Base-by-base conservation (phyloP, 495 filamentous ascomycete genomes). In the Aspergillus bertholletiae region DNA sequence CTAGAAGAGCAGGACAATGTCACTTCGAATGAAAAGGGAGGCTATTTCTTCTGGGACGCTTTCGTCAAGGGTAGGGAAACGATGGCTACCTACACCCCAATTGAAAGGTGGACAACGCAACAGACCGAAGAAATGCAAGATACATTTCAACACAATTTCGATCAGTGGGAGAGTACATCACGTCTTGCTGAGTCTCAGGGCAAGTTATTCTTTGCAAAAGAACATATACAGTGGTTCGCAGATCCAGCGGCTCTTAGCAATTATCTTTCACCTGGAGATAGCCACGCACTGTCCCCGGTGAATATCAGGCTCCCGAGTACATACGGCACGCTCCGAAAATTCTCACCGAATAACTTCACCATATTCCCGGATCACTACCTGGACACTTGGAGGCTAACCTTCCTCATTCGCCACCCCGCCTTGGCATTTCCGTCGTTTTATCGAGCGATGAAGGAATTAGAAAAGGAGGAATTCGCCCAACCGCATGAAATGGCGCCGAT, bases 331-430 rank as follows among this genome's bases (percentile, higher is more conserved):
- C 24, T 26, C 3, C 7, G 23, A 5, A 56, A 40, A 5, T 62
- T 62, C 28, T 69, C 65, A 9, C 22, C 56, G 1, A 49, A 59
- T 15, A 74, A 76, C 51, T 20, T 58, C 17, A 76, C 65, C 2
- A 37, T 65, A 11, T 44, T 76, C 3, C 62, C 71, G 1, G 70
- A 73, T 51, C 60, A 54, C 12, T 63, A 69, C 39, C 63, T 76
- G 7, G 45, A 41, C 5, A 63, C 57, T 3, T 71, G 63, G 56
- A 35, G 49, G 2, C 62, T 67, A 6, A 65, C 63, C 7, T 71
- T 74, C 51, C 56, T 76, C 3, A 71, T 76, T 37, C 68, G 71
- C 12, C 69, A 76, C 47, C 73, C 73, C 4, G 64, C 66, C 2
- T 40, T 72, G 26, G 64, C 65, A 28, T 62, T 74, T 20, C 64